phyloP scores from a whole-genome alignment of 2,329 filamentous ascomycete genomes.

The Colletotrichum euphorbiae region DNA sequence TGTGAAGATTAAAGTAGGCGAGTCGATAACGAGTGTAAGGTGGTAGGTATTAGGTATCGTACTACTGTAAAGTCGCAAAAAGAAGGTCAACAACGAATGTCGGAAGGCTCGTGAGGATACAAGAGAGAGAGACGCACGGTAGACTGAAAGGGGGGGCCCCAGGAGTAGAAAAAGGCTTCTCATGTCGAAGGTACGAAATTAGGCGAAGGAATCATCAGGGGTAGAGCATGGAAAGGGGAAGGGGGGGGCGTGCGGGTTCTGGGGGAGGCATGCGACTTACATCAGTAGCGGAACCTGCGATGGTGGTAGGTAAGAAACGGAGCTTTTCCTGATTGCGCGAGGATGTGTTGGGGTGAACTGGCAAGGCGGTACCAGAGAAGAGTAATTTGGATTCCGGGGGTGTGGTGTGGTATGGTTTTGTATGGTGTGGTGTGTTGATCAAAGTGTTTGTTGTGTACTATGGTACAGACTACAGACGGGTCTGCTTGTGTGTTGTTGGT shows the following conservation, averaged over 20 bases:
- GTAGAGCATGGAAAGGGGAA: conserved; percentile 28
- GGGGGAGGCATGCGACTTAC: conserved; percentile 37
- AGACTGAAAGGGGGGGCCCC: conserved; percentile 4
- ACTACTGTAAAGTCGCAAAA: conserved; percentile 33
- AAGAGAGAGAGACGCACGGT: neutral
- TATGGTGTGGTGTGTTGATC: conserved; percentile 11
- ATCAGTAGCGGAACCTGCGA: conserved; percentile 27
- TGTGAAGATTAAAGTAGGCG: conserved; percentile 21
- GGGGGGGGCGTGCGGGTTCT: conserved; percentile 29
- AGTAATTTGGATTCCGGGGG: conserved; percentile 11
- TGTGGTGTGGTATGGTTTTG: conserved; percentile 9
- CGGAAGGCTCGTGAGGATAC: conserved; percentile 36
- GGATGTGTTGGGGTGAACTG: neutral
- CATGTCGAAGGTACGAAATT: conserved; percentile 36
- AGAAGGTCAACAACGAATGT: conserved; percentile 39
- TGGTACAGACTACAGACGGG: conserved; percentile 12
- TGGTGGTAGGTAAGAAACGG: conserved; percentile 14
- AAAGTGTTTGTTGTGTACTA: conserved; percentile 17
- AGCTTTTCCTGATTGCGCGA: conserved; percentile 31
- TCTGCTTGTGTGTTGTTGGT: conserved; percentile 8
- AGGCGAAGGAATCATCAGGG: conserved; percentile 37
- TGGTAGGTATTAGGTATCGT: conserved; percentile 33
- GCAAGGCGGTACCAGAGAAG: neutral
- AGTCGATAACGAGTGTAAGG: conserved; percentile 30
- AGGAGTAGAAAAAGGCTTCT: conserved; percentile 38